A percentile compares a stretch with the other conserved stretches of the same genome.
phyloP scores from a whole-genome alignment of 306 rosid species.

The Ceratonia siliqua region DNA sequence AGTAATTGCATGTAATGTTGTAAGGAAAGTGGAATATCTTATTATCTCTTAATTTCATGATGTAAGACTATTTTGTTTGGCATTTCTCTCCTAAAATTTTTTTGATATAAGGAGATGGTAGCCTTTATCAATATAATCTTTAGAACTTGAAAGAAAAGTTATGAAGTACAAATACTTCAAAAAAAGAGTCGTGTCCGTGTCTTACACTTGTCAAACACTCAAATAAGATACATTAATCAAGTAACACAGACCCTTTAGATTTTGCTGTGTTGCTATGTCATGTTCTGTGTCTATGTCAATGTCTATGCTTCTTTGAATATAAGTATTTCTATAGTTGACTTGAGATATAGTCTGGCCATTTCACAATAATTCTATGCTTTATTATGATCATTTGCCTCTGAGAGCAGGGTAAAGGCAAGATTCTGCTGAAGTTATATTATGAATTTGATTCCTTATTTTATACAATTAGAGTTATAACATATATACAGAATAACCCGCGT shows the following conservation, averaged over 20 bases:
- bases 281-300: neutral
- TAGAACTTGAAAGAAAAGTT: neutral
- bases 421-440: neutral
- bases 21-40: constrained; percentile 10
- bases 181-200: neutral
- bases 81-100: neutral
- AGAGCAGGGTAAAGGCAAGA: constrained; percentile 4
- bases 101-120: neutral
- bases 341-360: constrained; percentile 2
- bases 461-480: neutral
- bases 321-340: neutral
- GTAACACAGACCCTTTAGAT: neutral
- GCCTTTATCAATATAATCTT: neutral
- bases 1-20: constrained; percentile 3
- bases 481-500: neutral
- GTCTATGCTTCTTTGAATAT: neutral
- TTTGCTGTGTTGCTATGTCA: neutral
- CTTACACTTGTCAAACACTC: neutral
- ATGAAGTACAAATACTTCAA: neutral
- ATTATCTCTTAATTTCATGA: neutral
- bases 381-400: constrained; percentile 11
- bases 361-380: neutral
- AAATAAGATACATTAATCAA: neutral
- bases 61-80: constrained; percentile 2
- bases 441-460: constrained; percentile 4